Conservation (phyloP, 106 monocot species). For the Hemerocallis citrina region DNA sequence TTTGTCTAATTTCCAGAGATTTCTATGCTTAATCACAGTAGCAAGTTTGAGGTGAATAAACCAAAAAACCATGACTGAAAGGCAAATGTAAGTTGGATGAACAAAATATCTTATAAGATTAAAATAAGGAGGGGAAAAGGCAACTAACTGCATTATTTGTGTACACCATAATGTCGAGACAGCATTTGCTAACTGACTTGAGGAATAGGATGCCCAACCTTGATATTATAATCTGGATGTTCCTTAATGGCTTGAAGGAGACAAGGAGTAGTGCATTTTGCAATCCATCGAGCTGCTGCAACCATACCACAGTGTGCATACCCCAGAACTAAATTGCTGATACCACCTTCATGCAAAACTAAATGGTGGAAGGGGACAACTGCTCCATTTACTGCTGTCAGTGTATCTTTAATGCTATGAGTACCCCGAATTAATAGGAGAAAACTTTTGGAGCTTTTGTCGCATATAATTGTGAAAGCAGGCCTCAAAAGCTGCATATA, state of each 20-base stretch:
- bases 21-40: too few species aligned
- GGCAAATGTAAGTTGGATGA: too few species aligned
- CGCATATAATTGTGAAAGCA: slow-evolving; percentile 39
- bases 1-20: too few species aligned
- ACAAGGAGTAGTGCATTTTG: slow-evolving; percentile 25
- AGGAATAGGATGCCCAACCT: slow-evolving; percentile 7
- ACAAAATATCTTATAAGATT: too few species aligned
- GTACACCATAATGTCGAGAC: too few species aligned
- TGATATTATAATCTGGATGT: slow-evolving; percentile 24
- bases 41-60: too few species aligned
- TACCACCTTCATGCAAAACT: slow-evolving; percentile 18
- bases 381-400: slow-evolving; percentile 52
- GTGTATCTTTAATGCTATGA: slow-evolving; percentile 46
- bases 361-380: slow-evolving; percentile 28
- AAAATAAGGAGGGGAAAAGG: too few species aligned
- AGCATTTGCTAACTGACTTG: too few species aligned
- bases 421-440: slow-evolving; percentile 54
- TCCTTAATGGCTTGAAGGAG: slow-evolving; percentile 19
- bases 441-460: slow-evolving; percentile 44
- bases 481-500: slow-evolving; percentile 47
- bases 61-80: too few species aligned
- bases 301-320: slow-evolving; percentile 52
- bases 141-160: too few species aligned
- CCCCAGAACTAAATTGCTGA: slow-evolving; percentile 24
- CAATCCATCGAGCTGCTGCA: slow-evolving; percentile 41